phyloP scores from a whole-genome alignment of 225 moss, liverwort and hornwort species.

The Physcomitrium patens region DNA sequence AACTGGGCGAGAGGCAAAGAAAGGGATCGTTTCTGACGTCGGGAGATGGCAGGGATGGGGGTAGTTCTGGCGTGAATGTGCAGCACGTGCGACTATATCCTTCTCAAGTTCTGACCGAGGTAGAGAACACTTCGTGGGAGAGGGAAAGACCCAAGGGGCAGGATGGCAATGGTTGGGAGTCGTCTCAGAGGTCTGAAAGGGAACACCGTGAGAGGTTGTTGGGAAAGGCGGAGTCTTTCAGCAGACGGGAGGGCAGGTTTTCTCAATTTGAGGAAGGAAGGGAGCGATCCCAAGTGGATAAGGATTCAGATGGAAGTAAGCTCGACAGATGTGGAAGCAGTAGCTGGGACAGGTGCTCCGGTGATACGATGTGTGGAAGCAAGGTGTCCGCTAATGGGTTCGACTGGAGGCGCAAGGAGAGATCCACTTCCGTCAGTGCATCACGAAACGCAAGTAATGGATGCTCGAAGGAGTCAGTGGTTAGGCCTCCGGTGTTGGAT shows the following conservation, averaged over 20 bases:
- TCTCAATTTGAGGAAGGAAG: constrained; percentile 56
- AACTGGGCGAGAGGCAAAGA: constrained; percentile 58
- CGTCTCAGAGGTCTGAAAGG: constrained; percentile 59
- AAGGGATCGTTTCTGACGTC: constrained; percentile 49
- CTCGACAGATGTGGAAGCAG: constrained; percentile 83
- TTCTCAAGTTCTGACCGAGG: constrained; percentile 57
- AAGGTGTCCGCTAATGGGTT: constrained; percentile 58
- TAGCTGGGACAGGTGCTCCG: constrained; percentile 68
- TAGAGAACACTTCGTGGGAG: constrained; percentile 64
- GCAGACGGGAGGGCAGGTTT: constrained; percentile 52
- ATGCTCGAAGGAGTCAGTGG: constrained; percentile 48
- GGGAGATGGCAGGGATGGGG: constrained; percentile 56
- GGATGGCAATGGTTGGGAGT: constrained; percentile 54
- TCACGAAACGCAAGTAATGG: constrained; percentile 61
- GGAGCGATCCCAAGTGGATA: constrained; percentile 60
- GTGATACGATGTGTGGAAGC: constrained; percentile 55
- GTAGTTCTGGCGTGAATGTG: constrained; percentile 46
- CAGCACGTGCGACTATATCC: constrained; percentile 53
- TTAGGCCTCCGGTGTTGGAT: constrained; percentile 67
- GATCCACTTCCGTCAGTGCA: constrained; percentile 58
- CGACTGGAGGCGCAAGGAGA: constrained; percentile 80
- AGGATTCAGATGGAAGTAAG: constrained; percentile 78
- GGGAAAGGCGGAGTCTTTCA: constrained; percentile 59
- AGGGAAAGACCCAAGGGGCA: constrained; percentile 62
- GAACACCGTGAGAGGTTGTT: constrained; percentile 66